Evolutionary conservation across 768 basidiomycete genomes (phyloP).

Genomic region (Gautieria morchelliformis): DNA sequence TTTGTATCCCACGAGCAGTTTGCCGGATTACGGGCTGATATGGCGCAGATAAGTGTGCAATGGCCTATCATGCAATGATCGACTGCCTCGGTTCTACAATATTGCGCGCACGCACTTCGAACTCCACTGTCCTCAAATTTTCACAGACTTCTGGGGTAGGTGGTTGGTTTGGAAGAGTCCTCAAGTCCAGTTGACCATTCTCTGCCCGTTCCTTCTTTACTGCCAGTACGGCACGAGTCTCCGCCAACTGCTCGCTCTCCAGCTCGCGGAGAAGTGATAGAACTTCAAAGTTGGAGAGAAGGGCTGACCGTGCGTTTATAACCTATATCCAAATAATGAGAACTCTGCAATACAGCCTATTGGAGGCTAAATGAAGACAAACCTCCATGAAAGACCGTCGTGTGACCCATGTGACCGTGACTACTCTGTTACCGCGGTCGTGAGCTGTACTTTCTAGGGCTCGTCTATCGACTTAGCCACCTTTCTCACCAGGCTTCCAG

Average conservation of each 20-base stretch:
- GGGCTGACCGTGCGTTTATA: conserved; percentile 60
- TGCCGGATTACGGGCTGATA: conserved; percentile 63
- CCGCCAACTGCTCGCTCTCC: conserved; percentile 61
- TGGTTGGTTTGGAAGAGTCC: conserved; percentile 17
- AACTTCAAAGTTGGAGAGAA: conserved; percentile 86
- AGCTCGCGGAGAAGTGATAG: conserved; percentile 66
- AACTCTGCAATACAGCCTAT: not conserved
- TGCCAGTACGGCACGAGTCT: conserved; percentile 58
- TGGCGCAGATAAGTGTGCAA: conserved; percentile 71
- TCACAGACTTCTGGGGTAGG: conserved; percentile 54
- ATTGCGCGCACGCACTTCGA: conserved; percentile 46
- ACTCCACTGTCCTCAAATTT: conserved; percentile 77
- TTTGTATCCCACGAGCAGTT: conserved; percentile 50
- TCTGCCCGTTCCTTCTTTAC: conserved; percentile 72
- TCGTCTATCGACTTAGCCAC: too few relatives aligned
- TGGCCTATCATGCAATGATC: conserved; percentile 44
- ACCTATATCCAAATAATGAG: conserved; percentile 32
- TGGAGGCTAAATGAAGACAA: not conserved
- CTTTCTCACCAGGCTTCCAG: too few relatives aligned
- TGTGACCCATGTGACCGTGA: not conserved
- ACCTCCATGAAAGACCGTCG: not conserved
- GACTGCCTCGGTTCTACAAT: not conserved
- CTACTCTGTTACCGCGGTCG: not conserved
- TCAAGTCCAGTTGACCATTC: not conserved
- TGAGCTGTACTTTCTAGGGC: too few relatives aligned